Evolutionary conservation across 257 asterid genomes (phyloP), one percentile per base, ranked within the genome.

Genomic region (Anisodus tanguticus): DNA sequence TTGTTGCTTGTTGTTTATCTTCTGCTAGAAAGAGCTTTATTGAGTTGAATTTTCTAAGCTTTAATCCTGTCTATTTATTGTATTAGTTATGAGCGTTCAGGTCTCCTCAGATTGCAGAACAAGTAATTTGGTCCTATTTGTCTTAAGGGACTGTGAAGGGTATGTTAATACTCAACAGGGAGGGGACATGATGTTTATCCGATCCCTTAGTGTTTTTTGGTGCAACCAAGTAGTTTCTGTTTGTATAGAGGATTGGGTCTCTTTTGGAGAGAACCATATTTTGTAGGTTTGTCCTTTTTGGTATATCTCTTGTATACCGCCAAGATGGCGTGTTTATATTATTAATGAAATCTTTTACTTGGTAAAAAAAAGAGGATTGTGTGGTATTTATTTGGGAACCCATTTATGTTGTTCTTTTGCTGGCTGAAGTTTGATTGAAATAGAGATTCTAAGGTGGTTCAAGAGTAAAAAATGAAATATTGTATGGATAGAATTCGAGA

Each of bases 401-500:
- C 49, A 77, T 77, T 77, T 8, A 41, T 31, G 64, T 6, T 22
- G 45, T 77, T 35, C 64, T 53, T 77, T 53, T 8, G 49, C 11
- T 77, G 49, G 26, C 82, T 77, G 63, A 54, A 12, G 16, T 4
- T 26, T 77, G 49, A 53, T 77, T 77, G 22, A 77, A 53, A 51
- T 76, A 77, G 80, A 72, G 82, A 77, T 26, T 31, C 62, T 77
- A 31, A 53, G 82, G 49, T 77, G 82, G 15, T 53, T 31, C 64
- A 26, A 77, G 82, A 26, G 64, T 53, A 26, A 13, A 3, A 51
- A 31, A 26, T 31, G 49, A 13, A 53, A 26, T 77, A 77, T 53
- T 77, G 26, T 53, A 53, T 77, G 63, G 64, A 53, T 35, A 43
- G 49, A 13, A 53, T 53, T 77, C 15, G 49, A 53, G 62, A 47